Percentiles rank a stretch among this genome's conserved stretches.
These are phyloP conservation scores for Fusarium ambrosium DNA, from an alignment of 2,329 filamentous ascomycete genomes.

Conservation along the genomic window DNA sequence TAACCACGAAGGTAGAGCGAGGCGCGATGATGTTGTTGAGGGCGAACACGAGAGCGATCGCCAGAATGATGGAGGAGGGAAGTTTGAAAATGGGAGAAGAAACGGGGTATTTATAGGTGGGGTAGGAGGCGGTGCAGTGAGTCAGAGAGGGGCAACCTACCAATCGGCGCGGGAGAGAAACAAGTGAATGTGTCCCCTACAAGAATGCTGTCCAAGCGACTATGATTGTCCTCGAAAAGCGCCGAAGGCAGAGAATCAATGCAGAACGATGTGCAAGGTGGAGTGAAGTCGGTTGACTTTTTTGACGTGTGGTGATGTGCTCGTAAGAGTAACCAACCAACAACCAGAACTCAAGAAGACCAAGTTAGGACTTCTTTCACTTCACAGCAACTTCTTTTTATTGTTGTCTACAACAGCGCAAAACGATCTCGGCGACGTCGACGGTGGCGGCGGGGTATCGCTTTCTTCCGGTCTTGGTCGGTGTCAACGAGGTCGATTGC, in stretches of 20 bases:
- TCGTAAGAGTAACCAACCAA: constrained; percentile 31
- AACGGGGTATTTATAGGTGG: constrained; percentile 45
- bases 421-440: constrained; percentile 50
- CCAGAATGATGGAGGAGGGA: constrained; percentile 40
- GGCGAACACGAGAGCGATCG: constrained; percentile 13
- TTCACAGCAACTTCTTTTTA: constrained; percentile 52
- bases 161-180: constrained; percentile 87
- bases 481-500: constrained; percentile 54
- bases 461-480: constrained; percentile 52
- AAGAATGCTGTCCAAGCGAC: constrained; percentile 54
- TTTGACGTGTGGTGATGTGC: constrained; percentile 17
- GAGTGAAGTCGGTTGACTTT: constrained; percentile 9
- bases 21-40: constrained; percentile 20
- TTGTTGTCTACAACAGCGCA: constrained; percentile 56
- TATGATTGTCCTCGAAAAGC: constrained; percentile 38
- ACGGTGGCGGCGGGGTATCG: constrained; percentile 49
- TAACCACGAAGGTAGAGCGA: constrained; percentile 40
- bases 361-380: constrained; percentile 40
- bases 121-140: constrained; percentile 41
- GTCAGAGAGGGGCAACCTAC: constrained; percentile 60
- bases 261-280: constrained; percentile 33
- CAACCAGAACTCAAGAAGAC: constrained; percentile 37
- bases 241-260: constrained; percentile 37
- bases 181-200: constrained; percentile 97
- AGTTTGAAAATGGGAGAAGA: constrained; percentile 41